Evolutionary conservation across 2,329 filamentous ascomycete genomes (phyloP).

Genomic region (Talaromyces sp.): DNA sequence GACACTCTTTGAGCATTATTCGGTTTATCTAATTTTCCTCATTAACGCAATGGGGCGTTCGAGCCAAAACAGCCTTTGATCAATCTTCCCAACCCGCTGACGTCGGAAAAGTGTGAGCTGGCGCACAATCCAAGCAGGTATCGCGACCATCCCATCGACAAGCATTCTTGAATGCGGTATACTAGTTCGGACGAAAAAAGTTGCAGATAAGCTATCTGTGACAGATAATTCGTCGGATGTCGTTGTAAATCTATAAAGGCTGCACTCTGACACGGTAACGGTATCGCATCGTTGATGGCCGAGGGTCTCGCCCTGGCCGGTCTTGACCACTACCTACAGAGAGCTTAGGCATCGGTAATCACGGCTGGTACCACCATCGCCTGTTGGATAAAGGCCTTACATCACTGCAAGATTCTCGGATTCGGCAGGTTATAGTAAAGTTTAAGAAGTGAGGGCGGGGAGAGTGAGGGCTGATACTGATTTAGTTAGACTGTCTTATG

Average conservation of each 20-base stretch:
- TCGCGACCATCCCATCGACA: not conserved
- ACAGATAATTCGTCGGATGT: not conserved
- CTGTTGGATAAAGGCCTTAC: not conserved
- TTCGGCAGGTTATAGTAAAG: not conserved
- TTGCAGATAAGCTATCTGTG: not conserved
- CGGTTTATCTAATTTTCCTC: not conserved
- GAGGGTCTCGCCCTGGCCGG: not conserved
- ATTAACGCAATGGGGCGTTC: not conserved
- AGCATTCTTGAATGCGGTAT: not conserved
- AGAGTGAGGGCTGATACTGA: not conserved
- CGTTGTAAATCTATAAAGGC: not conserved
- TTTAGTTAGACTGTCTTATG: not conserved
- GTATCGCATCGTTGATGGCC: constrained; percentile 2
- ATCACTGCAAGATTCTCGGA: not conserved
- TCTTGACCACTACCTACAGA: not conserved
- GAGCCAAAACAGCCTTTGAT: not conserved
- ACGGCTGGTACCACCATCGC: not conserved
- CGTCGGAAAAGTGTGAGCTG: not conserved
- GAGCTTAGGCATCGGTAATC: not conserved
- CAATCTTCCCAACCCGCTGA: not conserved
- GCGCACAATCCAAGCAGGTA: not conserved
- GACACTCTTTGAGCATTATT: not conserved
- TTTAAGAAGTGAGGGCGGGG: not conserved
- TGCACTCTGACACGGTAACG: constrained; percentile 3
- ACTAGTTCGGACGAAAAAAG: too few relatives aligned